Base-by-base conservation (phyloP, 768 basidiomycete species). In the Boletus subcaerulescens region DNA sequence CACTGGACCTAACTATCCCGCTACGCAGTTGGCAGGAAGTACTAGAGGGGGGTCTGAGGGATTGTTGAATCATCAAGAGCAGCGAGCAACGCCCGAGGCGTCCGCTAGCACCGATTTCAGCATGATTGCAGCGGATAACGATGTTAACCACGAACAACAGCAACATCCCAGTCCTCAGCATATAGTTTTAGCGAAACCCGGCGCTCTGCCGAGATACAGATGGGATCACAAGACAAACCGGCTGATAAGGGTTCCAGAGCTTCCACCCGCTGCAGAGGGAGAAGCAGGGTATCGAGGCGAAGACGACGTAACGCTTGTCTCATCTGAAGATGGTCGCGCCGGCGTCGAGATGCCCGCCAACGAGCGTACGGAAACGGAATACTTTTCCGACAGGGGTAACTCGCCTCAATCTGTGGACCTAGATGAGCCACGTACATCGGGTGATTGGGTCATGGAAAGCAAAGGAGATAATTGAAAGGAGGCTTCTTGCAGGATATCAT, bases 221-320 rank as follows among this genome's bases (percentile, higher is more conserved):
- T 64, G 58, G 56, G 20, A 63, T 17, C 17, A 40, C 3, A 41
- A n/a, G 26, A 53, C 6, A 14, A 43, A 48, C 0, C 4, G 26
- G 10, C 14, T 65, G 5, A 32, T 50, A 2, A 55, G 5, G 29
- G 3, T 63, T 14, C 26, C 43, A 2, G 6, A n/a, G 29, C 6
- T 32, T 31, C 5, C 24, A 13, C 5, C 5, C 5, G 29, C 12
- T 3, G 18, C 15, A 29, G 45, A 44, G 17, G 43, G 18, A 3
- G 44, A 32, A 26, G 58, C 45, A 5, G 48, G 35, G 15, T 35
- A 22, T 33, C 43, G 52, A 15, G 36, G 20, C 22, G 56, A 45
- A 38, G 64, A 66, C 8, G 62, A 65, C 24, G 39, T 13, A 18
- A 66, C 61, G 0, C 41, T 60, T 13, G 65, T 60, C 20, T 36